Conservation (phyloP, 176 grass and related monocot genomes). For the Oryza meyeriana region DNA sequence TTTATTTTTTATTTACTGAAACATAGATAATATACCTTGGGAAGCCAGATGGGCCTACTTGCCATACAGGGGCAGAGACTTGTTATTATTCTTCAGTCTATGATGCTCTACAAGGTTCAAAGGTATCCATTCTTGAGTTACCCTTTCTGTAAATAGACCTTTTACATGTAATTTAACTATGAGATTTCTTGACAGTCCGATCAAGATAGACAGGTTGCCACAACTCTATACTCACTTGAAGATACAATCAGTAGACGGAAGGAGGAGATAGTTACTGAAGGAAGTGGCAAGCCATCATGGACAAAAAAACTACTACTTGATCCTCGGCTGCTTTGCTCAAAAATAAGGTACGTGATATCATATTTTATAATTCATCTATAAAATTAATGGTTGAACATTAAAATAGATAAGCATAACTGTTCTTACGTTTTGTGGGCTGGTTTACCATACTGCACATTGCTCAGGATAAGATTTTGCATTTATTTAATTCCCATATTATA, state of each 20-base stretch:
- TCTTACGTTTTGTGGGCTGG: neutral
- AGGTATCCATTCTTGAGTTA: constrained; percentile 47
- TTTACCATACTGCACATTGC: neutral
- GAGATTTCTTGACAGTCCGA: constrained; percentile 19
- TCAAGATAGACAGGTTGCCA: constrained; percentile 47
- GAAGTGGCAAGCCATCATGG: constrained; percentile 74
- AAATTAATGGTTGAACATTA: neutral
- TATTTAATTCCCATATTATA: constrained; percentile 3
- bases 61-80: constrained; percentile 89
- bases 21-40: constrained; percentile 95
- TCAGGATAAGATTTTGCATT: neutral
- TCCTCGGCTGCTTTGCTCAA: constrained; percentile 74
- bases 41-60: constrained; percentile 92
- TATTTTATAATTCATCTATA: neutral
- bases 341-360: constrained; percentile 57
- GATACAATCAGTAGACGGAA: constrained; percentile 73
- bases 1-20: neutral
- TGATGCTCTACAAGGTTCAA: constrained; percentile 57
- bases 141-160: neutral
- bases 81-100: constrained; percentile 86
- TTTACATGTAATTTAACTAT: neutral
- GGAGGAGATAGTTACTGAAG: constrained; percentile 51
- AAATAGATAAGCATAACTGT: neutral
- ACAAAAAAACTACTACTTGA: constrained; percentile 82
- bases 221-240: constrained; percentile 81